A percentile compares a stretch with the other conserved stretches of the same genome.
These are phyloP conservation scores for Penicillium pulvis DNA, from an alignment of 495 filamentous ascomycete species.

Conservation along the genomic window DNA sequence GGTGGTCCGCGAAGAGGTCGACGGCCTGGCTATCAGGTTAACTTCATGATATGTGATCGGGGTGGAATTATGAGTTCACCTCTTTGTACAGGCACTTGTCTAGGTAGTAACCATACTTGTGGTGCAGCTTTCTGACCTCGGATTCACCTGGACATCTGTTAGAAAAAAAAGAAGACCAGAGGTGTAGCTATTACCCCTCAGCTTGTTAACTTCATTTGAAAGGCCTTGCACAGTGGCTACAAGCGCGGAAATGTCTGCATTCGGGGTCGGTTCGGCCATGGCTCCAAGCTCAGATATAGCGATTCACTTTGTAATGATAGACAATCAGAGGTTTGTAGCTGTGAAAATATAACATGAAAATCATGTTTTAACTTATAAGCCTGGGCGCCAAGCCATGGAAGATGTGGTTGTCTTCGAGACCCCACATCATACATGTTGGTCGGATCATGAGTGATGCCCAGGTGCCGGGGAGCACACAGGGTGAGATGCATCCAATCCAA, in stretches of 20 bases:
- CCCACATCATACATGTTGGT: too few species aligned
- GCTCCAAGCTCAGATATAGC: too few species aligned
- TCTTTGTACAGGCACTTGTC: slow-evolving; percentile 4
- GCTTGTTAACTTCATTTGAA: not conserved
- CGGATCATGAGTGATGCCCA: too few species aligned
- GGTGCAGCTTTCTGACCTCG: not conserved
- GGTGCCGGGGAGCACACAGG: too few species aligned
- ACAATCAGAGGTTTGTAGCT: too few species aligned
- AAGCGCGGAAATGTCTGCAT: not conserved
- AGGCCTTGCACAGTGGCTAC: not conserved
- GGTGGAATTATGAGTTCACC: not conserved
- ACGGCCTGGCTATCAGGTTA: not conserved
- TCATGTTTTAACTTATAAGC: too few species aligned
- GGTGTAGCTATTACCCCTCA: not conserved
- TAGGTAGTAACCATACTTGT: slow-evolving; percentile 2
- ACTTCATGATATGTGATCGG: not conserved
- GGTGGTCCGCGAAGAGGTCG: not conserved
- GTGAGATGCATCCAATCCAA: too few species aligned
- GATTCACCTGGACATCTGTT: not conserved
- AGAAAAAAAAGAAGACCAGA: not conserved
- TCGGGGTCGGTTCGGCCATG: not conserved
- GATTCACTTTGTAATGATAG: too few species aligned
- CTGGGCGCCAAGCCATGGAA: too few species aligned
- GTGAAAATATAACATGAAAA: too few species aligned
- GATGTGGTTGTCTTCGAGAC: too few species aligned